Base-by-base conservation (phyloP, 2,329 filamentous ascomycete genomes). In the Myotisia sp. region DNA sequence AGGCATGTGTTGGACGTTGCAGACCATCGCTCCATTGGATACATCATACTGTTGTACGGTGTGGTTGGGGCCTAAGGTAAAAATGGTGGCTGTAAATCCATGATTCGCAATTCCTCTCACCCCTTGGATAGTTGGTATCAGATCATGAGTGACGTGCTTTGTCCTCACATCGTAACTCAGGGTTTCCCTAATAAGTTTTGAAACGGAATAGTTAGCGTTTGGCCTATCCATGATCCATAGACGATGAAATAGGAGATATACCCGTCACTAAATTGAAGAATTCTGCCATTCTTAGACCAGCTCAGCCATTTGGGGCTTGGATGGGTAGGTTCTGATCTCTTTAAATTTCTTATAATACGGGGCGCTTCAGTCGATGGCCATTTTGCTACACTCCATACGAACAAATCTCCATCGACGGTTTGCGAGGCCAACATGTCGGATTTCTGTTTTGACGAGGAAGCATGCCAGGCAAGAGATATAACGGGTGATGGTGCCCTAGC, bases 401-500 rank as follows among this genome's bases (percentile, higher is more conserved):
- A 73, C 29, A 98, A 64, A 51, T 98, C 87, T 13, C 90, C 87
- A 51, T 94, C 86, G 33, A 79, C 71, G 3, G 84, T 90, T 58
- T 95, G 87, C 6, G 85, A 82, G 1, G 87, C 87, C 48, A 98
- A 65, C 90, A 98, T 98, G 51, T 95, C 87, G 1, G 90, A 93
- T 59, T 92, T 94, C 56, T 94, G 86, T 45, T 86, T 83, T 0
- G 86, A 80, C 0, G 90, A 94, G 0, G 90, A 94, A 23, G 87
- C 86, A 65, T 98, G 90, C 90, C 90, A 98, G 38, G 84, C 74
- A 13, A 98, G 62, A 6, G 76, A 82, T 3, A 86, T 76, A 33
- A 98, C 85, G 2, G 84, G 80, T 1, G 87, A 94, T 1, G 90
- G 87, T 2, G 74, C 73, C 47, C 83, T 70, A 0, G 79, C 80